A percentile compares a stretch with the other conserved stretches of the same genome.
Evolutionary conservation across 1,284 basidiomycete genomes (phyloP).

Genomic region (Grifola frondosa): DNA sequence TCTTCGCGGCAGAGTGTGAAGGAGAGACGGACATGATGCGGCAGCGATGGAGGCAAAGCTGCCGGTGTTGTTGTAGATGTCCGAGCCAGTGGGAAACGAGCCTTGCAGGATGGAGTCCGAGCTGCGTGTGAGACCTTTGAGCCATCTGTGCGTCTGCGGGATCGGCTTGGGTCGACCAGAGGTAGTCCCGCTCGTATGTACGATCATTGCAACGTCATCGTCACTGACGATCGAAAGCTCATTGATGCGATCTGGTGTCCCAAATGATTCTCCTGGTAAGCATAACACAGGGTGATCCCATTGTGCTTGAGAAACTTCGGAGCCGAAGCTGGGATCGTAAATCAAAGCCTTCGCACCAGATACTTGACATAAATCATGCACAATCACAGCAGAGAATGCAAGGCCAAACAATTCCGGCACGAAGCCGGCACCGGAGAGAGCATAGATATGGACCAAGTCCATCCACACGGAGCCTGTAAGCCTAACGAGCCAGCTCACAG

Average conservation of each 20-base stretch:
- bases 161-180: constrained; percentile 32
- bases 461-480: constrained; percentile 25
- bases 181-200: constrained; percentile 35
- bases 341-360: constrained; percentile 23
- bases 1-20: not conserved
- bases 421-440: constrained; percentile 27
- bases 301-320: constrained; percentile 6
- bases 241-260: too few relatives aligned
- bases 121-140: constrained; percentile 22
- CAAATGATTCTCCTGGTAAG: constrained; percentile 1
- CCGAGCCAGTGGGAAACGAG: constrained; percentile 17
- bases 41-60: constrained; percentile 28
- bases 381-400: constrained; percentile 13
- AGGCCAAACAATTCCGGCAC: constrained; percentile 30
- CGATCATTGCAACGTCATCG: constrained; percentile 31
- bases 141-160: constrained; percentile 27
- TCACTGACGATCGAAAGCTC: constrained; percentile 7
- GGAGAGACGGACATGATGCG: constrained; percentile 25
- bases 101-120: constrained; percentile 22
- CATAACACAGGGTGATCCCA: constrained; percentile 2
- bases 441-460: constrained; percentile 30
- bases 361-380: constrained; percentile 18
- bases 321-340: constrained; percentile 21
- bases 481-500: constrained; percentile 14
- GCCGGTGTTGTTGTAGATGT: constrained; percentile 24